Base-by-base conservation (phyloP, 495 filamentous ascomycete species). In the Parathielavia hyrcaniae region DNA sequence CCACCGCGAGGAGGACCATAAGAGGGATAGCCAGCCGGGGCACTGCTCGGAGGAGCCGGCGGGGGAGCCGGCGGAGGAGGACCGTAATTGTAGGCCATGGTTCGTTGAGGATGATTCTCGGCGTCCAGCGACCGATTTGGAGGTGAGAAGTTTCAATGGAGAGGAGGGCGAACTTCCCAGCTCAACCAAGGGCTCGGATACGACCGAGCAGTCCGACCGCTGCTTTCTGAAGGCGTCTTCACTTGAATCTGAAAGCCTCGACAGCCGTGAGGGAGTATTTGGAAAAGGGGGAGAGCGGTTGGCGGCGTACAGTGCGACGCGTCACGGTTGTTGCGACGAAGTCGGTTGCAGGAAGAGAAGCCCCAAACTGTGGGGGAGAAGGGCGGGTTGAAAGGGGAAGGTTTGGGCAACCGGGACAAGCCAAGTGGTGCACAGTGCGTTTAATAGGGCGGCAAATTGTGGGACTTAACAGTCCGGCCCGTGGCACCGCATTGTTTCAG, bases 51-150 rank as follows among this genome's bases (percentile, higher is more conserved):
- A 23, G 72, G 69, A 2, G 72, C 71, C 5, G 72, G 69, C 30
- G 75, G 72, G 40, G 80, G 81, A 40, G 81, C 71, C 49, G 80
- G 78, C 8, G 78, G 78, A 57, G 79, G 79, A 34, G 79, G 79
- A n/a, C 75, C 75, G 68, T 78, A 79, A 20, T 72, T 73, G 67
- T 80, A 82, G 53, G 76, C 71, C 71, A 76, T 75, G 58, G 34
- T 44, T 30, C 46, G 48, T 17, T 30, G 16, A 16, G 14, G 43
- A 40, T 30, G 11, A 40, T 17, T n/a, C 10, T 8, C 34, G 9
- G 16, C 26, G 38, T 32, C 41, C 35, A 34, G 22, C 11, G 2
- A 30, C 26, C 26, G 40, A 17, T 53, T 8, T n/a, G n/a, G n/a
- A n/a, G n/a, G n/a, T n/a, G n/a, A n/a, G 48, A 20, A 40, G 38